Base-by-base conservation (phyloP, 148 eudicot genomes). In the Vaccinium darrowii region DNA sequence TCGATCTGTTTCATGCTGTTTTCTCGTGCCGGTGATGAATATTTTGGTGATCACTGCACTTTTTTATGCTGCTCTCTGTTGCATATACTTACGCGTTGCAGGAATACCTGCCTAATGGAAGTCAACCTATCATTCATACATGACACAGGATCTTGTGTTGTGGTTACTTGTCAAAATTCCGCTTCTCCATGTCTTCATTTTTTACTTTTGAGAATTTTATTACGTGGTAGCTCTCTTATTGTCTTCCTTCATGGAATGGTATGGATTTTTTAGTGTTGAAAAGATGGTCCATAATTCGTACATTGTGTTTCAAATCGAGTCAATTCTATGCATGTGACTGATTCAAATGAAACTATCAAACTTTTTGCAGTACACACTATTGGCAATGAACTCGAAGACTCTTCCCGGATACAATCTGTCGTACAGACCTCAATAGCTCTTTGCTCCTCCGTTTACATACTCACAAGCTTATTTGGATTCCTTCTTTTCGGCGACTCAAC, bases 391-490 rank as follows among this genome's bases (percentile, higher is more conserved):
- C 96, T 94, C 11, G 90, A 93, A 83, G 94, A 93, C 86, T 76
- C 90, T 39, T 72, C 91, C 39, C 82, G 63, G 84, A 93, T 94
- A 52, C 86, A 89, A 87, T 81, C 90, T 14, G 92, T 93, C 76
- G 94, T 92, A 39, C 87, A 91, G 54, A 85, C 93, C 80, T 92
- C 98, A 50, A 83, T 94, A 39, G 87, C 87, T 78, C 89, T 94
- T 4, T 94, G 94, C 85, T 91, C 96, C 43, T 81, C 84, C 83
- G 90, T 93, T 78, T 94, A 94, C 83, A 85, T 93, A 30, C 89
- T 89, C 91, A 91, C 92, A 19, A 92, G 98, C 87, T 88, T 93
- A 85, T 94, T 94, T 73, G 98, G 96, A 71, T 91, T 92, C 87
- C 93, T 94, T 67, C 89, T 94, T 3, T 94, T 94, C 84, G 94